phyloP scores from a whole-genome alignment of 805 yeast species.

The Scheffersomyces ergatensis region DNA sequence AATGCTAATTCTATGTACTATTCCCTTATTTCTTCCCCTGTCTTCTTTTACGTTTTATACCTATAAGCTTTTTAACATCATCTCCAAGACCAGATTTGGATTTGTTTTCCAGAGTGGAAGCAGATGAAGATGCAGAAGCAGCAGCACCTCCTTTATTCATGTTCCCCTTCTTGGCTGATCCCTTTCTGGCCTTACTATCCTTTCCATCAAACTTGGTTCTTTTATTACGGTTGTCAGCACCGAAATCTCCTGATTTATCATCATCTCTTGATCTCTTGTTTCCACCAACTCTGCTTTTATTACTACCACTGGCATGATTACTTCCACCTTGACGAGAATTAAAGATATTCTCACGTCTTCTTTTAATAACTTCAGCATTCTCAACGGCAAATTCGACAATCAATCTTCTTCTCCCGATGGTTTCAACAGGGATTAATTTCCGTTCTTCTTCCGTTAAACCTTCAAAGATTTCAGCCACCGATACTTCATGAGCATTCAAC shows the following conservation, averaged over 20 bases:
- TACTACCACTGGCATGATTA: constrained; percentile 8
- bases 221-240: constrained; percentile 9
- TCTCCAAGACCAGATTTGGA: constrained; percentile 43
- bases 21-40: constrained; percentile 33
- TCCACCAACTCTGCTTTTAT: constrained; percentile 21
- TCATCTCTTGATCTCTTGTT: constrained; percentile 25
- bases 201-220: constrained; percentile 15
- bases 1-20: not conserved
- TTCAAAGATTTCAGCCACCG: constrained; percentile 63
- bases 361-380: constrained; percentile 88
- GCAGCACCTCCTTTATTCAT: constrained; percentile 39
- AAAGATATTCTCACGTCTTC: constrained; percentile 72
- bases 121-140: constrained; percentile 9
- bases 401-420: constrained; percentile 63
- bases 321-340: constrained; percentile 23
- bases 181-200: constrained; percentile 22
- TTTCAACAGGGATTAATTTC: constrained; percentile 53
- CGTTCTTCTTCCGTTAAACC: constrained; percentile 72
- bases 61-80: constrained; percentile 62
- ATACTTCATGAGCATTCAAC: constrained; percentile 90
- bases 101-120: constrained; percentile 15
- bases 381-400: constrained; percentile 96
- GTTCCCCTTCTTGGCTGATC: constrained; percentile 39
- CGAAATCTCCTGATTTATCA: constrained; percentile 9
- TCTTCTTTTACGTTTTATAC: constrained; percentile 66